Percentiles rank a stretch among this genome's conserved stretches.
Conservation (phyloP, 345 rosid genomes). For the rapeseed (Brassica napus) region DNA sequence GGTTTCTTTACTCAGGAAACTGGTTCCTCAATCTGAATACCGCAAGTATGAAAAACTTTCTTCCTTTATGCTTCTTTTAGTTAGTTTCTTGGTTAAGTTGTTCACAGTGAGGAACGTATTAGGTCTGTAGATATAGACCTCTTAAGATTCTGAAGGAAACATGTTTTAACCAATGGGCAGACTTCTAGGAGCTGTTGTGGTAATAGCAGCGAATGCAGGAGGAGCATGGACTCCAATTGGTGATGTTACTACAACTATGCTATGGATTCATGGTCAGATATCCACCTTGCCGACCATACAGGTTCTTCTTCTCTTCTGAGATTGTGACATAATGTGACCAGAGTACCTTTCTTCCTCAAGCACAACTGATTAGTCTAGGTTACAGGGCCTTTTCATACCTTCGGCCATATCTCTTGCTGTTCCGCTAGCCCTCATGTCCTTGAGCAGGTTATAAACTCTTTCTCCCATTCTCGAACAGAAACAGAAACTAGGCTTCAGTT, state of each 20-base stretch:
- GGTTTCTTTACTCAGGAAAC: slow-evolving; percentile 91
- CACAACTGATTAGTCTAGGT: not conserved
- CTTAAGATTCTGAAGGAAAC: not conserved
- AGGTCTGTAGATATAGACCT: not conserved
- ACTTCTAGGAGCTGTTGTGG: slow-evolving; percentile 92
- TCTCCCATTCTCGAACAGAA: slow-evolving; percentile 31
- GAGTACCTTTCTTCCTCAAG: not conserved
- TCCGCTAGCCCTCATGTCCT: slow-evolving; percentile 82
- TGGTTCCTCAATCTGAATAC: slow-evolving; percentile 86
- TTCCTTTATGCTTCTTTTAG: slow-evolving; percentile 9
- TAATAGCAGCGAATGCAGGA: slow-evolving; percentile 97
- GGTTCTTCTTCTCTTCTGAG: slow-evolving; percentile 48
- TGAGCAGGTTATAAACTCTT: slow-evolving; percentile 62
- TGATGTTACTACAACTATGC: slow-evolving; percentile 97
- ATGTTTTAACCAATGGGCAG: slow-evolving; percentile 46
- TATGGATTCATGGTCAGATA: slow-evolving; percentile 98
- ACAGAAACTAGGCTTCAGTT: not conserved
- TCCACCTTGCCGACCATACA: slow-evolving; percentile 83
- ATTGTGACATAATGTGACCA: not conserved
- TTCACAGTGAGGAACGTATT: not conserved
- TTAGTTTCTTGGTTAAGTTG: not conserved
- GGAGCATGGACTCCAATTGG: slow-evolving; percentile 99
- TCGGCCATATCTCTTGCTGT: slow-evolving; percentile 79
- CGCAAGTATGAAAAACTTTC: slow-evolving; percentile 67
- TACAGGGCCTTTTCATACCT: slow-evolving; percentile 69